phyloP scores from a whole-genome alignment of 495 filamentous ascomycete species.

The Glarea lozoyensis region DNA sequence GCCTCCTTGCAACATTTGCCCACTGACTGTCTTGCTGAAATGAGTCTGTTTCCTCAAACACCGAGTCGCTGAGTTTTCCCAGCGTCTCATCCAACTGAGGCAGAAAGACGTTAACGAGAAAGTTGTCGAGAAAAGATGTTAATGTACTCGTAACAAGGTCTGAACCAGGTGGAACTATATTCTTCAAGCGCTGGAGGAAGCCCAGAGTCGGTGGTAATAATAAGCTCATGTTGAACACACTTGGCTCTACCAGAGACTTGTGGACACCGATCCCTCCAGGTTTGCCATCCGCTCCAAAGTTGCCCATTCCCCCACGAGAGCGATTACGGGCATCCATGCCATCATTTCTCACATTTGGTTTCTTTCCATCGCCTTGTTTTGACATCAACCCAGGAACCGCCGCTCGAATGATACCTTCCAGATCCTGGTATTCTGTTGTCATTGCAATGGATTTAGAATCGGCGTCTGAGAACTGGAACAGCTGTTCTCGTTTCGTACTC shows the following conservation, averaged over 20 bases:
- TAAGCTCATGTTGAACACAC: conserved; percentile 94
- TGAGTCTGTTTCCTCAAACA: conserved; percentile 74
- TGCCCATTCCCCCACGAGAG: conserved; percentile 35
- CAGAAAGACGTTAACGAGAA: conserved; percentile 95
- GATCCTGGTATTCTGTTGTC: conserved; percentile 75
- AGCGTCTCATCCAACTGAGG: conserved; percentile 95
- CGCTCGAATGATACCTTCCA: conserved; percentile 79
- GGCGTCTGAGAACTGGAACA: conserved; percentile 85
- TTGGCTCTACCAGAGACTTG: conserved; percentile 88
- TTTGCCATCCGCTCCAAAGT: conserved; percentile 19
- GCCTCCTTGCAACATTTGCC: conserved; percentile 63
- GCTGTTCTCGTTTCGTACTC: conserved; percentile 51
- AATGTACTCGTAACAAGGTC: conserved; percentile 81
- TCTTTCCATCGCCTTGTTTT: conserved; percentile 32
- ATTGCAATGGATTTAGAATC: conserved; percentile 67
- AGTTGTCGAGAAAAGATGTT: conserved; percentile 95
- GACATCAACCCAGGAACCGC: conserved; percentile 92
- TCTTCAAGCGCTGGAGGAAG: conserved; percentile 85
- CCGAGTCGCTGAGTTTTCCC: conserved; percentile 72
- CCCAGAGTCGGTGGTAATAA: conserved; percentile 87
- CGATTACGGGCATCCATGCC: conserved; percentile 32
- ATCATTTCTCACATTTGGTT: conserved; percentile 26
- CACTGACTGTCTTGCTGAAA: conserved; percentile 85
- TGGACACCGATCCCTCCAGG: conserved; percentile 36
- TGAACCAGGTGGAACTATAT: conserved; percentile 75